Evolutionary conservation across 106 monocot genomes (phyloP), one percentile per base, ranked within the genome.

Genomic region (Vanilla planifolia): DNA sequence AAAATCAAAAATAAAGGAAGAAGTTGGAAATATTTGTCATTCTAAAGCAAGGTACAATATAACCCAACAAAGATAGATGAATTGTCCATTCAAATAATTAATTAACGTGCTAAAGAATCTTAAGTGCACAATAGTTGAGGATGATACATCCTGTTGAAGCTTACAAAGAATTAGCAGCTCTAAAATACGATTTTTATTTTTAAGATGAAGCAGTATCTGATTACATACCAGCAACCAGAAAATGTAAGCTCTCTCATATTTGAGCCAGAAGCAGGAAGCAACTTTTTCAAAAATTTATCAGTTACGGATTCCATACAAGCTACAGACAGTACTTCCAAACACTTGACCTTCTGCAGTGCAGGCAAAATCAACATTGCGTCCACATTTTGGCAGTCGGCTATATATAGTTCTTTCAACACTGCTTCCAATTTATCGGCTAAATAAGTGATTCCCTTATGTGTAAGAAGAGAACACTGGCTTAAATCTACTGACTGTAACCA

Each of bases 341-440:
- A 45, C 46, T 76, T 77, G 17, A 89, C 33, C 52, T 75, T 86
- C 50, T 71, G 67, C 59, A 95, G 35, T 24, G 72, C 68, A 40
- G 94, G 83, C 48, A 95, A 83, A 68, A 95, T 80, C 27, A 51
- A 8, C 77, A 86, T 65, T 16, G 79, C 83, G 62, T 85, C 61
- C 43, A 95, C 55, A 56, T 70, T 77, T 67, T 69, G 74, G 69
- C 94, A 95, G 25, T 86, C 80, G 66, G 89, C 86, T 55, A 95
- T 55, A 44, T 73, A 70, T 20, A 95, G 63, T 67, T 86, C 80
- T 65, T 43, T 80, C 33, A 95, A 70, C 4, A 73, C 60, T 8
- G 16, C 37, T 29, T 60, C 59, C 72, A 85, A 73, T 58, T 74
- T 77, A 33, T 80, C 62, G 29, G 70, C 24, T 24, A 95, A 14